Evolutionary conservation across 129 eudicot species (phyloP), one percentile per base, ranked within the genome.

Genomic region (Lactuca saligna): DNA sequence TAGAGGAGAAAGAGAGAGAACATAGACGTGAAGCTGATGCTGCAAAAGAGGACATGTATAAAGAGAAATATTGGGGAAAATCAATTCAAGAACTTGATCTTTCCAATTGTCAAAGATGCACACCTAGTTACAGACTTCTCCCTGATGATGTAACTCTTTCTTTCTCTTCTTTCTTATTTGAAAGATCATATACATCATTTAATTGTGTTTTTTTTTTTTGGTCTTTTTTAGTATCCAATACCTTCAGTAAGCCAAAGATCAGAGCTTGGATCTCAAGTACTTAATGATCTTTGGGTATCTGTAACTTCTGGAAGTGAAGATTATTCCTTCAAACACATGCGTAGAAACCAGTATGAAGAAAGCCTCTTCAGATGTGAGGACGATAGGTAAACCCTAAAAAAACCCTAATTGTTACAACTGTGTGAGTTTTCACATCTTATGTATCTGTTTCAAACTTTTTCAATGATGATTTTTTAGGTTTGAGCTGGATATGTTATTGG

Each of bases 291-390:
- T 29, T 94, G 99, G 99, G 99, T 94, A 35, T 94, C 99, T 66
- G 99, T 94, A 68, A 94, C 99, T 32, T 90, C 97, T 63, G 99
- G 99, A 57, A 94, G 99, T 68, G 99, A 94, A 80, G 99, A 94
- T 71, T 94, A 94, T 85, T 94, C 99, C 39, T 94, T 94, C 71
- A 94, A 94, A 71, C 99, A 94, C 78, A 94, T 94, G 99, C 93
- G 99, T 69, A 85, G 97, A 85, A 94, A 94, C 70, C 99, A 94
- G 65, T 94, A 87, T 69, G 99, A 94, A 77, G 99, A 94, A 79
- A 94, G 99, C 79, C 84, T 94, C 61, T 94, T 94, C 57, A 85
- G 96, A 83, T 94, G 99, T 70, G 99, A 94, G 75, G 99, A 94
- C 72, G 99, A 94, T 75, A 90, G 99, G 99, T 94, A 81, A 44